A percentile compares a stretch with the other conserved stretches of the same genome.
Evolutionary conservation across 2,329 filamentous ascomycete species (phyloP).

Genomic region (Thielaviopsis ethacetica): DNA sequence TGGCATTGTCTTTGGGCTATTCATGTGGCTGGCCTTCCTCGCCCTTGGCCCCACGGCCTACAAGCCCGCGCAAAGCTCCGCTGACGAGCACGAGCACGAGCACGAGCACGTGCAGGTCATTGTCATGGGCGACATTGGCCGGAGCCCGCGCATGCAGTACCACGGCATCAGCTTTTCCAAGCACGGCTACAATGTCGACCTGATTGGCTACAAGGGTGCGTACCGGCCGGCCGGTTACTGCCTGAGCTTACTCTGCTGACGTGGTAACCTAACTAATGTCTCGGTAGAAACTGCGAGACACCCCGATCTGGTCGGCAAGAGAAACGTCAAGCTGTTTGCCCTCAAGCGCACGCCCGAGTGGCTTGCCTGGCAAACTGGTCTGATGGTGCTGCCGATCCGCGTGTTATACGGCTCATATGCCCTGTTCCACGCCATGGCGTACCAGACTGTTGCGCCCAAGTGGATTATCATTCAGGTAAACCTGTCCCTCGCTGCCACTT

Average conservation of each 20-base stretch:
- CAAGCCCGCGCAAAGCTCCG: constrained; percentile 19
- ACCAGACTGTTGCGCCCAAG: constrained; percentile 53
- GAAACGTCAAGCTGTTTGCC: constrained; percentile 53
- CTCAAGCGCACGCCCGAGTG: constrained; percentile 50
- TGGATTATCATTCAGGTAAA: constrained; percentile 72
- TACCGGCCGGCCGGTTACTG: too few relatives aligned
- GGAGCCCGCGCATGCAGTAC: constrained; percentile 96
- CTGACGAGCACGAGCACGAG: constrained; percentile 43
- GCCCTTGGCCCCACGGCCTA: constrained; percentile 21
- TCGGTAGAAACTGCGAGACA: constrained; percentile 63
- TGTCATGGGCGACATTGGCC: constrained; percentile 86
- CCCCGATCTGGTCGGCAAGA: constrained; percentile 54
- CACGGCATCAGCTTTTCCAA: constrained; percentile 85
- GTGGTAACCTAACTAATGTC: neutral
- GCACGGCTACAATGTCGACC: constrained; percentile 61
- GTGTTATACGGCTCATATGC: constrained; percentile 30
- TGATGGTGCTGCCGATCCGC: constrained; percentile 11
- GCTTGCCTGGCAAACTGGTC: constrained; percentile 35
- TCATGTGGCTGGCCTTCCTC: constrained; percentile 12
- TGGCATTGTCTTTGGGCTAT: constrained; percentile 2
- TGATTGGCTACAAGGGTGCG: constrained; percentile 75
- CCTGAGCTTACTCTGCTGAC: too few relatives aligned
- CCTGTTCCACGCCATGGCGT: constrained; percentile 56
- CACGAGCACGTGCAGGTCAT: constrained; percentile 56
- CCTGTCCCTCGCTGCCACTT: neutral